Evolutionary conservation across 1,284 basidiomycete species (phyloP), one percentile per base, ranked within the genome.

Genomic region (Marasmius oreades): DNA sequence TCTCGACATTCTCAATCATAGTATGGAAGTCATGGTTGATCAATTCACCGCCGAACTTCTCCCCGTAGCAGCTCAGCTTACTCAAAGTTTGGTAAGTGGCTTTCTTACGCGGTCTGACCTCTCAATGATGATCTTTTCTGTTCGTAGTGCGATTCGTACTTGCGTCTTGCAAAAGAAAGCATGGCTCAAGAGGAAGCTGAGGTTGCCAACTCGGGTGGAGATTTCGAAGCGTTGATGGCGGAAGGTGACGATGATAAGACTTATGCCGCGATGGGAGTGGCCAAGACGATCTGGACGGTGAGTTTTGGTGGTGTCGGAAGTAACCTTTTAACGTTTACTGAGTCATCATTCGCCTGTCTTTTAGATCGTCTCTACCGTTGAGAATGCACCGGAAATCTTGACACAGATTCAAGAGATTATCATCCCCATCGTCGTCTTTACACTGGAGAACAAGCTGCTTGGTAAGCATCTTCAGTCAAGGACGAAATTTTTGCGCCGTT

Each of bases 1-100:
- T 67, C 75, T 96, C 34, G 93, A 96, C 69, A 81, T 92, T 46
- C 76, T 96, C 51, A 93, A 92, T 64, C 77, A 74, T 64, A 85
- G 84, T 66, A 93, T 93, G 84, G 88, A 92, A 65, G 83, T 85
- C 31, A 87, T 96, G 79, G 93, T 96, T 7, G 86, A 92, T 63
- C 81, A 84, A 46, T 96, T 93, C 80, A 84, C 90, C 64, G 83
- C 84, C 1, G 91, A 96, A 73, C 76, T 96, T 5, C 74, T 94
- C 20, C 93, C 93, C 5, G 93, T 95, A 46, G 90, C 92, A 16
- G 88, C 88, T 33, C 88, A 94, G 69, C 78, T 96, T 47, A 86
- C 90, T 10, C 77, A 85, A 24, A 85, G 92, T 63, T 75, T 93
- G 66, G 90, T 92, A 64, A 39, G 86, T 76, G 6, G 23, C 53